Percentiles rank a stretch among this genome's conserved stretches.
phyloP scores from a whole-genome alignment of 1,284 basidiomycete genomes.

The Bjerkandera adusta region DNA sequence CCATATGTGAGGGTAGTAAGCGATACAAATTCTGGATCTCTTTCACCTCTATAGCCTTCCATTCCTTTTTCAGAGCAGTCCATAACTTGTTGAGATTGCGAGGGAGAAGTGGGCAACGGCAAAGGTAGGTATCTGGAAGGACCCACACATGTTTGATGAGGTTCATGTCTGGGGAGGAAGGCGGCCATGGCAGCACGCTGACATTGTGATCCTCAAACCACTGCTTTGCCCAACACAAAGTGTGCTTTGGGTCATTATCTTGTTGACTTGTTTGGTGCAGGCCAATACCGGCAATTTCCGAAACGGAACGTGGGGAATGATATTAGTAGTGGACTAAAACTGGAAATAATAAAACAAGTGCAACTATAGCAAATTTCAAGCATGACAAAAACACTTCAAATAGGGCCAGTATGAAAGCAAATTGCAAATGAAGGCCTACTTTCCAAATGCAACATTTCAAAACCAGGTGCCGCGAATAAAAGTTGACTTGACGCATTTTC shows the following conservation, averaged over 20 bases:
- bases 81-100: constrained; percentile 8
- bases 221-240: constrained; percentile 19
- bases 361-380: too few relatives aligned
- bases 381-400: too few relatives aligned
- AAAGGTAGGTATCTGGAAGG: constrained; percentile 5
- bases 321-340: too few relatives aligned
- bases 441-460: too few relatives aligned
- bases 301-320: too few relatives aligned
- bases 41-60: not conserved
- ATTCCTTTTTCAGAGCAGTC: constrained; percentile 12
- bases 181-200: constrained; percentile 31
- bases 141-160: constrained; percentile 18
- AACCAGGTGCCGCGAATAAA: too few relatives aligned
- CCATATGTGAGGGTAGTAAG: constrained; percentile 3
- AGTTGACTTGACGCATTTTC: too few relatives aligned
- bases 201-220: constrained; percentile 35
- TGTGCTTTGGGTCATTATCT: constrained; percentile 38
- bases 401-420: too few relatives aligned
- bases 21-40: constrained; percentile 5
- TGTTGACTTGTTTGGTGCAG: too few relatives aligned
- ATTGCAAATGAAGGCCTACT: too few relatives aligned
- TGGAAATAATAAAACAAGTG: too few relatives aligned
- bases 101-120: not conserved
- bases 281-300: too few relatives aligned
- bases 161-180: constrained; percentile 36